These are phyloP conservation scores for Berberis thunbergii DNA, from an alignment of 164 flowering plant genomes.

Conservation along the genomic window DNA sequence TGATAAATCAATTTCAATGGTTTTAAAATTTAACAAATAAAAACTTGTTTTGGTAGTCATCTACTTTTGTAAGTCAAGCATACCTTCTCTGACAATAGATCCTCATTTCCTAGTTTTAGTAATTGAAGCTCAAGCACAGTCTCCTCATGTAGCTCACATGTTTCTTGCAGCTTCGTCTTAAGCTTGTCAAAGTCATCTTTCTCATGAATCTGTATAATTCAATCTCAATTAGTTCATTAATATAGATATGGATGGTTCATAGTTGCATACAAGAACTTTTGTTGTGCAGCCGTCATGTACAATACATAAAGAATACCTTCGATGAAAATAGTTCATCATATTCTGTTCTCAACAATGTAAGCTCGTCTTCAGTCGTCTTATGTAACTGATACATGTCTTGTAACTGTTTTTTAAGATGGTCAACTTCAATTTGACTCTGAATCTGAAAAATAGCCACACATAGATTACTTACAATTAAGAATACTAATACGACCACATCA, in stretches of 20 bases:
- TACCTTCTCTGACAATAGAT: constrained; percentile 52
- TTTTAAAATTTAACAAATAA: not conserved
- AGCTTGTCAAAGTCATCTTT: constrained; percentile 13
- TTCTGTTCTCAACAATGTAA: constrained; percentile 38
- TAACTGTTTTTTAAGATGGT: constrained; percentile 28
- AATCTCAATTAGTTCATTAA: no score
- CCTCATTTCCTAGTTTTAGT: constrained; percentile 34
- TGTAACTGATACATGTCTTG: constrained; percentile 28
- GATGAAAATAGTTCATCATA: constrained; percentile 28
- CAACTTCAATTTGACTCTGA: constrained; percentile 28
- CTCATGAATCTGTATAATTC: no score
- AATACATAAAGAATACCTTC: constrained; percentile 41
- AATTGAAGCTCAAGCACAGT: constrained; percentile 36
- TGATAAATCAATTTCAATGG: no score
- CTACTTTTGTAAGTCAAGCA: constrained; percentile 5
- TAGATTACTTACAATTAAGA: not conserved
- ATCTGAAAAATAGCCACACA: constrained; percentile 6
- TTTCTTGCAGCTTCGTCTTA: constrained; percentile 26
- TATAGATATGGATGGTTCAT: not conserved
- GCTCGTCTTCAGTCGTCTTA: constrained; percentile 34
- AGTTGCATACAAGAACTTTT: not conserved
- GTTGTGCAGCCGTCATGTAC: not conserved
- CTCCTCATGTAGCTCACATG: constrained; percentile 27
- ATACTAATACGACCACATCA: no score
- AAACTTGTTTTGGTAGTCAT: not conserved